Evolutionary conservation across 2,329 filamentous ascomycete genomes (phyloP), one percentile per base, ranked within the genome.

Genomic region (Pleomassaria siparia): DNA sequence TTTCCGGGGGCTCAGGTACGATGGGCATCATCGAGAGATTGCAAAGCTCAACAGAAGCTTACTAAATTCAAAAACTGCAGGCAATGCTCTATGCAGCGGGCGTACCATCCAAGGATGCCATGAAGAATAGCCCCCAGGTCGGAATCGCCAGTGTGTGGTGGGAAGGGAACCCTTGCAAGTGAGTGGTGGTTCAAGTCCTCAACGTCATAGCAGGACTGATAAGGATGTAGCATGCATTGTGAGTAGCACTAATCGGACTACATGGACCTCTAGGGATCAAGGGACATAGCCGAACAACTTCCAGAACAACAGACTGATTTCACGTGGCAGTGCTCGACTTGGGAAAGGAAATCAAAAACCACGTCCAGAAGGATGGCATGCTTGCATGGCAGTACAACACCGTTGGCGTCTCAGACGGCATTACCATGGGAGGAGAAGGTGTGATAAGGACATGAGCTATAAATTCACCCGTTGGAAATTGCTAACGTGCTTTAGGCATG

Each of bases 101-200:
- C 20, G 88, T 97, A 26, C 89, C 91, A 1, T 83, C 90, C 65
- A 80, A 84, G 61, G 79, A 94, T 46, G 84, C 86, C 63, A 95
- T 97, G 89, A 91, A 92, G 74, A 92, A 81, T 47, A 87, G 88
- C 44, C 89, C 92, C 11, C 92, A 97, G 55, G 88, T 97, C 21
- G 92, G 92, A 48, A 84, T 96, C 64, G 87, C 91, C 7, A 91
- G 88, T 4, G 89, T 96, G 4, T 96, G 91, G 91, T 97, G 91
- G 91, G 91, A 96, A 73, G 92, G 92, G 22, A 96, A 96, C 68
- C 89, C 92, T 29, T 96, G 91, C 83, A 96, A 96, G 86, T 89
- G 72, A 74, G 85, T 80, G 25, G 35, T 47, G 43, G 32, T 40
- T 50, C 29, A 26, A 30, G 16, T 26, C 18, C 21, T 36, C 45